A percentile compares a stretch with the other conserved stretches of the same genome.
phyloP scores from a whole-genome alignment of 805 yeast genomes.

The Yarrowia keelungensis region DNA sequence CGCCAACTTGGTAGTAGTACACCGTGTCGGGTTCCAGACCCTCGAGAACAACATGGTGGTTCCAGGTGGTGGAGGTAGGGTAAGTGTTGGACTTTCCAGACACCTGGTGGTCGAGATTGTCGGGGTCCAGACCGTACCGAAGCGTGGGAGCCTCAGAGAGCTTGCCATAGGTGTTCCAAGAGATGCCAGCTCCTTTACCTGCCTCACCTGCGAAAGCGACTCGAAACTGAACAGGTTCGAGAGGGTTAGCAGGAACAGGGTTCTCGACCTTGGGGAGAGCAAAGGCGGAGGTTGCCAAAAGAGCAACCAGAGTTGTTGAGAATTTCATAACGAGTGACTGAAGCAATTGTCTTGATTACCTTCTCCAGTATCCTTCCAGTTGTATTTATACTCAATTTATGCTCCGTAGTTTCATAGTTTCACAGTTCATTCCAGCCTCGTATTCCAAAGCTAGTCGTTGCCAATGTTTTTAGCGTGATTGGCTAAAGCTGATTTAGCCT shows the following conservation, averaged over 20 bases:
- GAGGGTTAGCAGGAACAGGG: slow-evolving; percentile 20
- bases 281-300: background rate
- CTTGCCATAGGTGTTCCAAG: slow-evolving; percentile 46
- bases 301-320: background rate
- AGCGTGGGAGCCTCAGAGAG: slow-evolving; percentile 43
- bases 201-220: slow-evolving; percentile 12
- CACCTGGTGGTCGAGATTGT: slow-evolving; percentile 21
- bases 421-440: no score
- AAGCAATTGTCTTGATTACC: background rate
- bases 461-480: no score
- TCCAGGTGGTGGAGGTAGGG: slow-evolving; percentile 44
- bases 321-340: slow-evolving; percentile 14
- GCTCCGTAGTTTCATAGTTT: no score
- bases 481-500: no score
- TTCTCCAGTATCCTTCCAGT: background rate
- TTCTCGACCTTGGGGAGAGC: slow-evolving; percentile 26
- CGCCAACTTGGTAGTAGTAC: slow-evolving; percentile 46
- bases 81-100: slow-evolving; percentile 43
- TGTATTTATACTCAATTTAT: background rate
- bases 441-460: no score
- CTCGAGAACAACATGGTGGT: slow-evolving; percentile 46
- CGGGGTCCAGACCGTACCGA: slow-evolving; percentile 43
- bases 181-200: slow-evolving; percentile 12
- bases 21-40: slow-evolving; percentile 46
- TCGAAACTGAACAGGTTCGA: slow-evolving; percentile 30